Base-by-base conservation (phyloP, 805 yeast species). In the Teunomyces aglyptinius region DNA sequence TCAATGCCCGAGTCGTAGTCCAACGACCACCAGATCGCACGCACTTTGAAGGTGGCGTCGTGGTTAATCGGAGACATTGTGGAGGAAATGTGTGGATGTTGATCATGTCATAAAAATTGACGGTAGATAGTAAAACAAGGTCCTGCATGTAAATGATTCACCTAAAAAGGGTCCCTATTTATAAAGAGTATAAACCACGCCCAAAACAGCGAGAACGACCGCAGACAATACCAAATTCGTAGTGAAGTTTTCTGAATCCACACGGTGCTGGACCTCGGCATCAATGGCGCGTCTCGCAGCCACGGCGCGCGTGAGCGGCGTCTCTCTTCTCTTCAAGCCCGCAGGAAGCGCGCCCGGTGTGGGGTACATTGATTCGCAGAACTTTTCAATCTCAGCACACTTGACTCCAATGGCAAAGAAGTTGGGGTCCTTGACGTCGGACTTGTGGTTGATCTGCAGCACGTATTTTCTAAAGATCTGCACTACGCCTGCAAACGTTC, bases 381-480 rank as follows among this genome's bases (percentile, higher is more conserved):
- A 86, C 70, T 88, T 96, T 60, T 89, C 96, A 53, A 94, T 81
- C 65, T 87, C 86, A 44, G 94, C 96, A 65, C 96, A 86, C 53
- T 81, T 80, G 53, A 89, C 81, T 57, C 95, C 96, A 54, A 94
- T 80, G 49, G 82, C 79, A 59, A 91, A 73, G 67, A 88, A 92
- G 70, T 86, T 86, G 51, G 96, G 96, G 70, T 92, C 98, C 31
- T 76, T 70, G 27, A 91, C 94, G 11, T 80, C 77, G 41, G 92
- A 81, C 65, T 85, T 83, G 53, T 82, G 85, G 67, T 91, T 94
- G 57, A 94, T 90, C 43, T 73, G 74, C 60, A 85, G 81, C 44
- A 87, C 69, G 64, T 88, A 90, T 13, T 80, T 70, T 55, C 84
- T 78, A 76, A 94, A 92, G 36, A 92, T 79, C n/a, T 73, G 74